Percentiles rank a stretch among this genome's conserved stretches.
These are phyloP conservation scores for Tulasnella sp. DNA, from an alignment of 768 basidiomycete species.

Conservation along the genomic window DNA sequence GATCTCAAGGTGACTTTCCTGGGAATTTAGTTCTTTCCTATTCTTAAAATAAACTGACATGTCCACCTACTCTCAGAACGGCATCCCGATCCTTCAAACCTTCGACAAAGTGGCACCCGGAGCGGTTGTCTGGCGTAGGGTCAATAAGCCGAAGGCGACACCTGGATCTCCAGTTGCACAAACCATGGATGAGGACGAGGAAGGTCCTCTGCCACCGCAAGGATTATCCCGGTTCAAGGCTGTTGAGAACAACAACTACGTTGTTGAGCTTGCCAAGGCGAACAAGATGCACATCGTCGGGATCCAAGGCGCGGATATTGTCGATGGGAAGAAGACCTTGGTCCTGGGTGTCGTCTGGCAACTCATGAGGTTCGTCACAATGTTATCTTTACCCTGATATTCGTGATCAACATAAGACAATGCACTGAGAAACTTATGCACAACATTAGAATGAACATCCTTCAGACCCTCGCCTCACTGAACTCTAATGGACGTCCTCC, in stretches of 20 bases:
- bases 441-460: constrained; percentile 54
- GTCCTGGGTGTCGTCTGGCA: constrained; percentile 98
- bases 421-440: background rate
- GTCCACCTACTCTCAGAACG: constrained; percentile 36
- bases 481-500: constrained; percentile 63
- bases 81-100: constrained; percentile 82
- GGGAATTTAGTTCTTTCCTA: background rate
- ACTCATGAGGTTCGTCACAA: constrained; percentile 80
- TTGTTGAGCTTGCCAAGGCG: constrained; percentile 81
- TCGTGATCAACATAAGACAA: too few relatives aligned
- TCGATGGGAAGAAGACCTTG: constrained; percentile 83
- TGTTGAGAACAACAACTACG: constrained; percentile 97
- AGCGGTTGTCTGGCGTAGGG: constrained; percentile 86
- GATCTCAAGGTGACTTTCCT: constrained; percentile 56
- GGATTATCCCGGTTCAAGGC: constrained; percentile 86
- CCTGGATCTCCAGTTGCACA: constrained; percentile 33
- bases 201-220: constrained; percentile 25
- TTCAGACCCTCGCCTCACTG: constrained; percentile 73
- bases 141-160: constrained; percentile 70
- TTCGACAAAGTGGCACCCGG: constrained; percentile 94
- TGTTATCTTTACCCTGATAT: too few relatives aligned
- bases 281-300: constrained; percentile 94
- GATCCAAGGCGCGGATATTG: constrained; percentile 95
- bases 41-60: background rate
- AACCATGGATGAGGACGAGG: constrained; percentile 43